Conservation (phyloP, 2,329 filamentous ascomycete genomes). For the Endoconidiophora laricicola region DNA sequence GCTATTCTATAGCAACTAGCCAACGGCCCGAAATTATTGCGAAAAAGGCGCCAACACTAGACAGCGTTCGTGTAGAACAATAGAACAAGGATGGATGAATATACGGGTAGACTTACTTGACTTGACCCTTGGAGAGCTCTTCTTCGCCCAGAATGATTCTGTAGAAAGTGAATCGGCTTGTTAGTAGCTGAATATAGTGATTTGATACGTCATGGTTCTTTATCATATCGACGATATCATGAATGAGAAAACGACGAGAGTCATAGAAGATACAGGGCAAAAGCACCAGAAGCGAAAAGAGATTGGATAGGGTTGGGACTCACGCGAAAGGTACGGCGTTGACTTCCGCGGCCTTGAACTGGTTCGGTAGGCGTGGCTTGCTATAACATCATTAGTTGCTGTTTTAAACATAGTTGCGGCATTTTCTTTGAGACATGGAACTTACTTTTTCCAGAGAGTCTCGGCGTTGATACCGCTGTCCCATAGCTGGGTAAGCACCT, state of each 20-base stretch:
- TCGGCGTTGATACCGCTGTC: constrained; percentile 83
- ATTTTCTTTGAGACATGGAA: neutral
- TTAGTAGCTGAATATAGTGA: neutral
- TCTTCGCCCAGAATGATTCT: constrained; percentile 75
- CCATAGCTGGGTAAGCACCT: constrained; percentile 62
- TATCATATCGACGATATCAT: neutral
- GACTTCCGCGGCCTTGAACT: constrained; percentile 80
- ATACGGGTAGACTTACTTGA: constrained; percentile 30
- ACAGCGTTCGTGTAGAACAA: neutral
- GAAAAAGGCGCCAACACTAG: neutral
- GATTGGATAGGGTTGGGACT: neutral
- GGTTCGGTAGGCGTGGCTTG: constrained; percentile 73
- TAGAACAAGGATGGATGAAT: neutral
- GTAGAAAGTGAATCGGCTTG: neutral
- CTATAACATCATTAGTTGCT: constrained; percentile 18
- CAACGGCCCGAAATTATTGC: too few relatives aligned
- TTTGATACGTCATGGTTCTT: too few relatives aligned
- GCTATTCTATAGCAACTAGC: too few relatives aligned
- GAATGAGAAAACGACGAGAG: neutral
- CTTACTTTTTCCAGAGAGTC: constrained; percentile 56
- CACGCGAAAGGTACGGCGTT: constrained; percentile 61
- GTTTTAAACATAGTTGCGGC: neutral
- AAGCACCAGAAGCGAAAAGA: neutral
- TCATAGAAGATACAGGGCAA: too few relatives aligned
- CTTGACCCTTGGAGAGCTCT: constrained; percentile 66